Evolutionary conservation across 106 monocot genomes (phyloP).

Genomic region (Narthecium ossifragum): DNA sequence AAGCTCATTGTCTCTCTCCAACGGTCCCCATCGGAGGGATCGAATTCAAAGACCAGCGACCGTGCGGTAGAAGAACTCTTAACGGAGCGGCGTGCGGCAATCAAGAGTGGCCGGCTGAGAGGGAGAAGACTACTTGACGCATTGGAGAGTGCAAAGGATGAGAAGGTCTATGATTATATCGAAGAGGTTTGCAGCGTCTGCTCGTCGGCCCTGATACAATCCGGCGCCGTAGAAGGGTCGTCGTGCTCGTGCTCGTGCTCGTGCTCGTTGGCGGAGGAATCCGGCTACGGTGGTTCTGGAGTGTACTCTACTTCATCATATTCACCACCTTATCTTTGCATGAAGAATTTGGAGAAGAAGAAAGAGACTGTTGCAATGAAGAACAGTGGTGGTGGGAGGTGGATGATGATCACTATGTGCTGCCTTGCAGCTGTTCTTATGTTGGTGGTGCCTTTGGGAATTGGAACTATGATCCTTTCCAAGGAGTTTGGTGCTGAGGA

Average conservation of each 20-base stretch:
- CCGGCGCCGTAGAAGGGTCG: not conserved
- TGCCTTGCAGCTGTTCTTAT: not conserved
- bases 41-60: not conserved
- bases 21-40: not conserved
- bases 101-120: not conserved
- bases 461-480: not conserved
- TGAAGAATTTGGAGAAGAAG: not conserved
- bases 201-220: conserved; percentile 11
- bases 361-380: not conserved
- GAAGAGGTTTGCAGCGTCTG: conserved; percentile 13
- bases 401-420: not conserved
- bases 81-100: not conserved
- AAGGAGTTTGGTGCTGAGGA: conserved; percentile 8
- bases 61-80: not conserved
- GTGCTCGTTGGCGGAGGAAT: too few species aligned
- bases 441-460: not conserved
- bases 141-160: conserved; percentile 9
- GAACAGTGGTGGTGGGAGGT: not conserved
- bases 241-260: conserved; percentile 9
- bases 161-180: not conserved
- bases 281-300: too few species aligned
- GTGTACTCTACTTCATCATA: not conserved
- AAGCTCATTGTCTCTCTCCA: conserved; percentile 21
- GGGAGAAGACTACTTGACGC: conserved; percentile 20
- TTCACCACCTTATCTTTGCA: not conserved